Conservation (phyloP, 2,329 filamentous ascomycete species). For the Cytospora piceae region DNA sequence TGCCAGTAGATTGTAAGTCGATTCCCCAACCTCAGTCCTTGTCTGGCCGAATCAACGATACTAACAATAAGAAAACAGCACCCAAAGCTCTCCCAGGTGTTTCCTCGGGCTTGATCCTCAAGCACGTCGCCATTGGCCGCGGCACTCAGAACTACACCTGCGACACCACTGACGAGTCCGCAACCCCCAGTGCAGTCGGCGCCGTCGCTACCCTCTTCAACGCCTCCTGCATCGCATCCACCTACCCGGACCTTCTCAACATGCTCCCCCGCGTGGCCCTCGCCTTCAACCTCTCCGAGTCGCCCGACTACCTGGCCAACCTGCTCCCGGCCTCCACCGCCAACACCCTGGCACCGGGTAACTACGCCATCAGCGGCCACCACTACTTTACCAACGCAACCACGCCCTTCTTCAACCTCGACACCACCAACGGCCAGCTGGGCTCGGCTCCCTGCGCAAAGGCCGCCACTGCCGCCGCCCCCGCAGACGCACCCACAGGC, state of each 20-base stretch:
- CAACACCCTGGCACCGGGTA: slow-evolving; percentile 55
- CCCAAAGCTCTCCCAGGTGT: slow-evolving; percentile 64
- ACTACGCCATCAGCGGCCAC: slow-evolving; percentile 69
- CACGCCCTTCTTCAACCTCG: slow-evolving; percentile 80
- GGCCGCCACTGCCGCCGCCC: slow-evolving; percentile 63
- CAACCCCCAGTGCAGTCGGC: slow-evolving; percentile 67
- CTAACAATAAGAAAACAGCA: slow-evolving; percentile 46
- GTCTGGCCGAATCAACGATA: slow-evolving; percentile 7
- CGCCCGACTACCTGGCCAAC: slow-evolving; percentile 35
- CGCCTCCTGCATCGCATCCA: slow-evolving; percentile 75
- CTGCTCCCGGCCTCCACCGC: slow-evolving; percentile 25
- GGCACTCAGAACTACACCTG: slow-evolving; percentile 97
- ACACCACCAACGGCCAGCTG: slow-evolving; percentile 58
- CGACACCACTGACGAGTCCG: slow-evolving; percentile 60
- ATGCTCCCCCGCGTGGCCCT: slow-evolving; percentile 70
- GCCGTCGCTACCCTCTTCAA: slow-evolving; percentile 88
- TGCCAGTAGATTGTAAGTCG: slow-evolving; percentile 43
- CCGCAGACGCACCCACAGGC: slow-evolving; percentile 62
- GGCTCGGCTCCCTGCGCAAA: slow-evolving; percentile 68
- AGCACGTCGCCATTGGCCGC: slow-evolving; percentile 82
- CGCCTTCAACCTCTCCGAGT: slow-evolving; percentile 60
- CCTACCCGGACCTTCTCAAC: slow-evolving; percentile 68
- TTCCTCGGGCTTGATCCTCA: slow-evolving; percentile 62
- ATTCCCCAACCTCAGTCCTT: slow-evolving; percentile 38
- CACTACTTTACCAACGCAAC: slow-evolving; percentile 78